Base-by-base conservation (phyloP, 2,329 filamentous ascomycete genomes). In the Spiromastix sp. region DNA sequence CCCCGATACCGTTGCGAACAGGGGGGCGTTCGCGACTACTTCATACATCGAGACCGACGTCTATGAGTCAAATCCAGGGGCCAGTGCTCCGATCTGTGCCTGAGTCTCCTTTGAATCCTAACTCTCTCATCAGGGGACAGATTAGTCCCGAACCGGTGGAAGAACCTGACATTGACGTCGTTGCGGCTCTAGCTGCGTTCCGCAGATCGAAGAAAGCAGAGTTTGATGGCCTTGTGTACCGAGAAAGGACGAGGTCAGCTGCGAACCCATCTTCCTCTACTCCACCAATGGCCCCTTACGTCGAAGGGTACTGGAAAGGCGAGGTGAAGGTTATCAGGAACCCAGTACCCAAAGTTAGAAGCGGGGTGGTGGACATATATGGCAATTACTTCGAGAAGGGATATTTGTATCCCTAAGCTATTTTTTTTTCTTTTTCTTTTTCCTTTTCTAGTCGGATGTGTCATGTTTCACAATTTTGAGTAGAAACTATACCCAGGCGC, bases 241-340 rank as follows among this genome's bases (percentile, higher is more conserved):
- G 51, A 3, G 30, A 16, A 25, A 15, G 29, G 16, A 20, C 17
- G 2, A 8, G 5, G 4, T 22, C 32, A 7, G 24, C 13, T 19
- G 43, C 13, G 50, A 54, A 10, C 22, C 30, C 39, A 39, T 21
- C 19, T 38, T 15, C 39, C 35, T 20, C 27, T 25, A 33, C 22
- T 31, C 46, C 24, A 40, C 51, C 5, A 24, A 46, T 61, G 32
- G 48, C 55, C 3, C 48, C 54, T n/a, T 60, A 57, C 42, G 63
- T 74, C 0, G 69, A 74, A 37, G 74, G 74, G 0, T 65, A 72
- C 42, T 79, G 74, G 74, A 64, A 68, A 19, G 74, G 74, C 4
- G 61, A 72, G 21, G 65, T 79, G 16, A 71, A 70, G 35, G 63
- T 78, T 19, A 57, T 77, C n/a, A 57, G 72, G 22, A 63, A 64